Percentiles rank a stretch among this genome's conserved stretches.
phyloP scores from a whole-genome alignment of 306 rosid genomes.

The Inga oerstediana region DNA sequence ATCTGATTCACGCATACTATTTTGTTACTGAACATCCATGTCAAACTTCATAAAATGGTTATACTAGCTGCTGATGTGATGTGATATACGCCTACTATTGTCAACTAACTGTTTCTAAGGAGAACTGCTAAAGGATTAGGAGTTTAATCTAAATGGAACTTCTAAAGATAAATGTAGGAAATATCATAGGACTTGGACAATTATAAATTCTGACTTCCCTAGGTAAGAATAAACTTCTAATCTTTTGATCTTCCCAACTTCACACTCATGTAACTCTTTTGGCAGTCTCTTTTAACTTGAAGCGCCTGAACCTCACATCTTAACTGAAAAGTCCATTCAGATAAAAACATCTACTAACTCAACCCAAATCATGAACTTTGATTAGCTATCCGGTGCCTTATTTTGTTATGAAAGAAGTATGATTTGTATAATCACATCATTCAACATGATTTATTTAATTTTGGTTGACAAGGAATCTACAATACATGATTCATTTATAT shows the following conservation, averaged over 20 bases:
- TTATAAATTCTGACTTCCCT: not conserved
- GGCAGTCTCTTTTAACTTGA: constrained; percentile 6
- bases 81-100: not conserved
- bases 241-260: not conserved
- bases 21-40: constrained; percentile 17
- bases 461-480: constrained; percentile 1
- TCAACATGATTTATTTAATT: not conserved
- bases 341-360: not conserved
- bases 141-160: not conserved
- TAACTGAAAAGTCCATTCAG: not conserved
- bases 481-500: constrained; percentile 1
- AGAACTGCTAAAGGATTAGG: not conserved
- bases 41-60: constrained; percentile 28
- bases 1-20: not conserved
- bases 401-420: constrained; percentile 9
- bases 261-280: not conserved
- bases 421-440: constrained; percentile 2
- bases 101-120: constrained; percentile 12
- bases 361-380: not conserved
- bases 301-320: constrained; percentile 4
- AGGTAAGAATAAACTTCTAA: not conserved
- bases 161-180: not conserved
- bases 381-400: not conserved
- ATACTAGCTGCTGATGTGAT: constrained; percentile 20
- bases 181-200: not conserved